phyloP scores from a whole-genome alignment of 768 basidiomycete genomes.

The Trametes elegans region DNA sequence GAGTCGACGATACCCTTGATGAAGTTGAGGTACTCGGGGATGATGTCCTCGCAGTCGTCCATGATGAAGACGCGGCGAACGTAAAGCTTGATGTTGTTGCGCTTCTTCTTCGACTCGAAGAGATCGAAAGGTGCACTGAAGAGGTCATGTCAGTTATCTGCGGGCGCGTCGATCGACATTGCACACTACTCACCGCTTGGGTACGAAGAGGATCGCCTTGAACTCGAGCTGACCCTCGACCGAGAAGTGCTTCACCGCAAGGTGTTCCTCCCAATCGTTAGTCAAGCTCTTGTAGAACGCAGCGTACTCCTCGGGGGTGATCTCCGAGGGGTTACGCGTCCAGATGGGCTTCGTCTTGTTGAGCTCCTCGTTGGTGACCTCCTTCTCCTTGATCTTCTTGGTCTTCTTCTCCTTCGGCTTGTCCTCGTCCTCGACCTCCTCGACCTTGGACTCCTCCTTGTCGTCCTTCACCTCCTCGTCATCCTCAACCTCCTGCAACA shows the following conservation, averaged over 20 bases:
- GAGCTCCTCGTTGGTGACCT: conserved; percentile 87
- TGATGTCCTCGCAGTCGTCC: conserved; percentile 99
- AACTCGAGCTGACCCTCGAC: conserved; percentile 99
- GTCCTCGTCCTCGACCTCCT: conserved; percentile 66
- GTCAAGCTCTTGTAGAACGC: conserved; percentile 99
- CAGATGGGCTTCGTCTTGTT: conserved; percentile 99
- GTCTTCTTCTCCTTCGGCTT: conserved; percentile 77
- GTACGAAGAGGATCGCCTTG: conserved; percentile 98
- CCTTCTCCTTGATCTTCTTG: conserved; percentile 89
- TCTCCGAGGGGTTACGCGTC: conserved; percentile 97
- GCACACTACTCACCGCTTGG: conserved; percentile 71
- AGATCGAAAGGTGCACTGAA: conserved; percentile 95
- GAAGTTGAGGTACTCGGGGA: conserved; percentile 99
- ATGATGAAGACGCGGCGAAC: conserved; percentile 99
- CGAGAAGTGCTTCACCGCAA: conserved; percentile 99
- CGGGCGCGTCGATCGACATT: background rate
- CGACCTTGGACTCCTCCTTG: conserved; percentile 73
- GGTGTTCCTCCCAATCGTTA: conserved; percentile 99
- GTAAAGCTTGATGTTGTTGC: conserved; percentile 99
- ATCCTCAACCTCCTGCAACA: conserved; percentile 77
- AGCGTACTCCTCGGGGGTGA: conserved; percentile 88
- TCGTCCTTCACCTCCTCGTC: conserved; percentile 78
- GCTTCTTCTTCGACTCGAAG: conserved; percentile 99
- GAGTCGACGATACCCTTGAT: conserved; percentile 99
- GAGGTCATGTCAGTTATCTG: conserved; percentile 4